Base-by-base conservation (phyloP, 2,329 filamentous ascomycete species). In the Cercospora zeina region DNA sequence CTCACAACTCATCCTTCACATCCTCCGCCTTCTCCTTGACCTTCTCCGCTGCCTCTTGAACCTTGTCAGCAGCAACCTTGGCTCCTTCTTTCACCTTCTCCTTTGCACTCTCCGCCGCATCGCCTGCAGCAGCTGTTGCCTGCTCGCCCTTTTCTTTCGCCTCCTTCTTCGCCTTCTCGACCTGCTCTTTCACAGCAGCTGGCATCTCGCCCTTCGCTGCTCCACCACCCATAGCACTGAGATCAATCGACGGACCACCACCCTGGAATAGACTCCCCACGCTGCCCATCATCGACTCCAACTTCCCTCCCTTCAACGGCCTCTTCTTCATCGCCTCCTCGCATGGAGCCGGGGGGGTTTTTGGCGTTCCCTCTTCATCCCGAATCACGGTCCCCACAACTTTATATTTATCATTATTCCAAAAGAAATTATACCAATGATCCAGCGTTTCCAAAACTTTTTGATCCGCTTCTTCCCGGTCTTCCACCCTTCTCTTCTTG, bases 401-500 rank as follows among this genome's bases (percentile, higher is more conserved):
- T 58, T 58, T 57, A 34, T 72, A 72, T 65, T 72, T 72, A 10
- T 49, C 64, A 51, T 68, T 69, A 4, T 55, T 54, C 31, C 21
- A 49, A 36, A 72, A 72, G 45, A 72, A 72, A 73, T 83, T 79
- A 61, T 97, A 80, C 34, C 85, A 85, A 34, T 87, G 83, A 63
- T 84, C 75, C 3, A 90, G 87, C 74, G 85, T 83, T 67, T 82
- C 77, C 75, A 79, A 79, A 10, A 92, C 93, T 53, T 81, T 78
- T 54, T 81, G 79, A 54, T 81, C 70, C 78, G 96, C 93, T 62
- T 70, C 70, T 9, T 58, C 49, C 39, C 37, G 45, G 55, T 72
- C 71, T 54, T 55, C 37, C 53, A 55, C 62, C 54, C 69, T 36
- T 54, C 70, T 51, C 63, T 66, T 60, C 59, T 53, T 59, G 45